phyloP scores from a whole-genome alignment of 441 rosid genomes.

The Gossypium aridum region DNA sequence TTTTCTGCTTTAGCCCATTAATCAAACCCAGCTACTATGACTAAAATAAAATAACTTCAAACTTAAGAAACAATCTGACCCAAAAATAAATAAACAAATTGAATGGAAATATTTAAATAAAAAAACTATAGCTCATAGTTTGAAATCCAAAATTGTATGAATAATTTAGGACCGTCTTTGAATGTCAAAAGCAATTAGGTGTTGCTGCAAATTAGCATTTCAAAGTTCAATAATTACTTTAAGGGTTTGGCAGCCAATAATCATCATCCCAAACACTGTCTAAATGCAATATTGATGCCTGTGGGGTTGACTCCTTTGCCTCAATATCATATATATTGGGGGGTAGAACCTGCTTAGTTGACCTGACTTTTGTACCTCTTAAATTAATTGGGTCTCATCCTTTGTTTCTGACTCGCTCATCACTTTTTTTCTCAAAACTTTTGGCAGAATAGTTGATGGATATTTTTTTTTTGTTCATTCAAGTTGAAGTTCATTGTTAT shows the following conservation, averaged over 20 bases:
- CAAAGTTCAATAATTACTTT: background rate
- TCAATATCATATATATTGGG: slow-evolving; percentile 12
- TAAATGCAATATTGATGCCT: slow-evolving; percentile 11
- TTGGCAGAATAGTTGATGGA: background rate
- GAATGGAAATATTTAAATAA: background rate
- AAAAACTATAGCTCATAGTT: background rate
- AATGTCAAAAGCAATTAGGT: slow-evolving; percentile 40
- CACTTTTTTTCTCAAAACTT: background rate
- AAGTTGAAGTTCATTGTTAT: background rate
- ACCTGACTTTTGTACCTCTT: background rate
- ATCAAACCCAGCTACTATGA: background rate
- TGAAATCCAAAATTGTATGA: background rate
- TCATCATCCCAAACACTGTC: background rate
- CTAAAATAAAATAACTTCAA: background rate
- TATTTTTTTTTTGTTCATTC: background rate
- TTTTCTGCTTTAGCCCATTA: background rate
- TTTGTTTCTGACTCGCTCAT: slow-evolving; percentile 10
- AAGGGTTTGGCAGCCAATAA: slow-evolving; percentile 1
- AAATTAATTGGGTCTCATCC: background rate
- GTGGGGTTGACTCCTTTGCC: slow-evolving; percentile 19
- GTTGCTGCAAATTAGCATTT: slow-evolving; percentile 18
- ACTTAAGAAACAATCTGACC: background rate
- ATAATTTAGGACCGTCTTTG: background rate
- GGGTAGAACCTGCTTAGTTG: background rate
- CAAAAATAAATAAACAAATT: background rate